Conservation (phyloP, 345 rosid species). For the Bretschneidera sinensis region DNA sequence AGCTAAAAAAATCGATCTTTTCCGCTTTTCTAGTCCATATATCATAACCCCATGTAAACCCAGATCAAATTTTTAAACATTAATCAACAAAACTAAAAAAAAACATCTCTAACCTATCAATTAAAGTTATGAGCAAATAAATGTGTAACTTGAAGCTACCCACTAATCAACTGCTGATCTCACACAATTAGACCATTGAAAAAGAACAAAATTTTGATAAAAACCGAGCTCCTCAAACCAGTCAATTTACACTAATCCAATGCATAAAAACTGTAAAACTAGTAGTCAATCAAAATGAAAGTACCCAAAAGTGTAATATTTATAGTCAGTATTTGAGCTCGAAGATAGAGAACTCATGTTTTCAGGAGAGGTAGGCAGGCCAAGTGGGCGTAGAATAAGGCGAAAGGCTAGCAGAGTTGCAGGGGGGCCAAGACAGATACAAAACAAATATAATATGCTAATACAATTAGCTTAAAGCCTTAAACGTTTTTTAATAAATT, state of each 20-base stretch:
- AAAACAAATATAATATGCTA: no score
- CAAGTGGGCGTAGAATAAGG: conserved; percentile 24
- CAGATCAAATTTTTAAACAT: not conserved
- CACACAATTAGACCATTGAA: not conserved
- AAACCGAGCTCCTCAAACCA: conserved; percentile 15
- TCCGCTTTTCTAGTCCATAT: conserved; percentile 19
- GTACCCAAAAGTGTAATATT: conserved; percentile 11
- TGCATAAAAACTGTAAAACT: conserved; percentile 14
- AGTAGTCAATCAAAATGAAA: not conserved
- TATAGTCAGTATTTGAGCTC: not conserved
- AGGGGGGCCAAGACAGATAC: conserved; percentile 1
- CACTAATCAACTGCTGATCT: no score
- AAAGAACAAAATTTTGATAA: conserved; percentile 15
- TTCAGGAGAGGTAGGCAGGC: conserved; percentile 7
- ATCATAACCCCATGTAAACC: no score
- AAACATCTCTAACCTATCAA: no score
- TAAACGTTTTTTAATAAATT: no score
- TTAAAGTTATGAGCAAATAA: no score
- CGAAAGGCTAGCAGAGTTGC: conserved; percentile 17
- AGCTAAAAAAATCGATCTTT: conserved; percentile 13
- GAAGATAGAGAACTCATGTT: conserved; percentile 14
- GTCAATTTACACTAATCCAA: conserved; percentile 23
- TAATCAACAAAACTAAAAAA: no score
- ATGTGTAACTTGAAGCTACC: no score
- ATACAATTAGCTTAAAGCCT: no score